Conservation (phyloP, 2,329 filamentous ascomycete genomes). For the Colletotrichum sp. region DNA sequence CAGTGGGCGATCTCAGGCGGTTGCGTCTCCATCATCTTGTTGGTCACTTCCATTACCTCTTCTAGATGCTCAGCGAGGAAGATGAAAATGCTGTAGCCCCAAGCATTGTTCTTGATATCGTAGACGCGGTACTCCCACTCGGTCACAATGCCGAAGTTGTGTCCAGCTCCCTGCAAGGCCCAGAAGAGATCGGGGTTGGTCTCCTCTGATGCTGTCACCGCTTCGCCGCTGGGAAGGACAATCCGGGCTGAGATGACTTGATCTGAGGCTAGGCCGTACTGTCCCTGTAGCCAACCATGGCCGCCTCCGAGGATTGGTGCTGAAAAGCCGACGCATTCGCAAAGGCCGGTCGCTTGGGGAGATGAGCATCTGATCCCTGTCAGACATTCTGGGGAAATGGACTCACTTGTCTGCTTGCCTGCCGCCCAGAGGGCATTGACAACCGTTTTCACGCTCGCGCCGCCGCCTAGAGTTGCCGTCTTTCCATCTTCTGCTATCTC, state of each 20-base stretch:
- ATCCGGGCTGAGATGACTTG: conserved; percentile 35
- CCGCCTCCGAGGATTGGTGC: conserved; percentile 23
- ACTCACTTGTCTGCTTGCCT: conserved; percentile 4
- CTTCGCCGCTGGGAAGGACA: conserved; percentile 28
- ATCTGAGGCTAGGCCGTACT: conserved; percentile 29
- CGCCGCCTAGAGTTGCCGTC: conserved; percentile 18
- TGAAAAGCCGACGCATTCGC: conserved; percentile 30
- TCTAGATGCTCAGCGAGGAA: conserved; percentile 31
- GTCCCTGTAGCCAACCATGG: conserved; percentile 15
- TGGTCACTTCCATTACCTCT: conserved; percentile 34
- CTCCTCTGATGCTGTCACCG: conserved; percentile 25
- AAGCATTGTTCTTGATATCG: conserved; percentile 26
- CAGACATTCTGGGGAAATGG: not conserved
- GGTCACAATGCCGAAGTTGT: conserved; percentile 55
- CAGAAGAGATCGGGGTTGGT: conserved; percentile 46
- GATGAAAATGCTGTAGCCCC: conserved; percentile 23
- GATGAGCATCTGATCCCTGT: not conserved
- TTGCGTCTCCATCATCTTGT: conserved; percentile 33
- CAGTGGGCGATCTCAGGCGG: conserved; percentile 28
- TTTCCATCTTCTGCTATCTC: conserved; percentile 2
- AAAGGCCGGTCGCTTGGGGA: conserved; percentile 23
- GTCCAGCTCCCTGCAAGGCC: conserved; percentile 55
- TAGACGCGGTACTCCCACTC: conserved; percentile 38
- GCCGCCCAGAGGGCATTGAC: not conserved
- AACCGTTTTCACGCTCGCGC: conserved; percentile 18